Evolutionary conservation across 345 rosid species (phyloP).

Genomic region (Gossypium rotundifolium): DNA sequence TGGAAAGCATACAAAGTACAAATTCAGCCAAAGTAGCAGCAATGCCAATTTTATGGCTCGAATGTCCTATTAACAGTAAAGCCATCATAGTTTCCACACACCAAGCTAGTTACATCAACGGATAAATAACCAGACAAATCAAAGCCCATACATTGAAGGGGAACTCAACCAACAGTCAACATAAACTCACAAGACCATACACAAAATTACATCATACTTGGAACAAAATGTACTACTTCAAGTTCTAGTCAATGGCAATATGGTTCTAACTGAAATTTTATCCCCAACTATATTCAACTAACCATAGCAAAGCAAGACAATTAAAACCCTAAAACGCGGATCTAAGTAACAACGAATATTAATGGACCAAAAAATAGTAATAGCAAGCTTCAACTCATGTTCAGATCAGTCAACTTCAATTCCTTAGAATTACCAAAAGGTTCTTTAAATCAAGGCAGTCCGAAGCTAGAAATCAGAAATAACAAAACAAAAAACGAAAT

Average conservation of each 20-base stretch:
- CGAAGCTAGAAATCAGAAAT: not conserved
- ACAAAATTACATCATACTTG: not conserved
- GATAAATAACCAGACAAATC: not conserved
- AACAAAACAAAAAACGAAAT: not conserved
- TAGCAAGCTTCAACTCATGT: constrained; percentile 14
- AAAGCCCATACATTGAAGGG: not conserved
- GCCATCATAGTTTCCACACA: not conserved
- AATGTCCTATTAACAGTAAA: not conserved
- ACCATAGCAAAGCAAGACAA: not conserved
- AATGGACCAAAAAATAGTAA: constrained; percentile 10
- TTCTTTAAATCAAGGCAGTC: not conserved
- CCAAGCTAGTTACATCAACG: not conserved
- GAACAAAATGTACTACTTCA: not conserved
- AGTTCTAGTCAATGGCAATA: constrained; percentile 11
- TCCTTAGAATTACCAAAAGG: not conserved
- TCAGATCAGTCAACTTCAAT: constrained; percentile 32
- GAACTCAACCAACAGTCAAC: not conserved
- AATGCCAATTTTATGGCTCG: not conserved
- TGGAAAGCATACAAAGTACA: not conserved
- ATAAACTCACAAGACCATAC: not conserved
- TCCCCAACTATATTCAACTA: not conserved
- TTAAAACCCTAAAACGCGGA: not conserved
- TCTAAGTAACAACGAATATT: not conserved
- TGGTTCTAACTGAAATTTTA: not conserved
- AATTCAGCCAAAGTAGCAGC: not conserved